Conservation (phyloP, 208 protist species). For the Tritrichomonas foetus region DNA sequence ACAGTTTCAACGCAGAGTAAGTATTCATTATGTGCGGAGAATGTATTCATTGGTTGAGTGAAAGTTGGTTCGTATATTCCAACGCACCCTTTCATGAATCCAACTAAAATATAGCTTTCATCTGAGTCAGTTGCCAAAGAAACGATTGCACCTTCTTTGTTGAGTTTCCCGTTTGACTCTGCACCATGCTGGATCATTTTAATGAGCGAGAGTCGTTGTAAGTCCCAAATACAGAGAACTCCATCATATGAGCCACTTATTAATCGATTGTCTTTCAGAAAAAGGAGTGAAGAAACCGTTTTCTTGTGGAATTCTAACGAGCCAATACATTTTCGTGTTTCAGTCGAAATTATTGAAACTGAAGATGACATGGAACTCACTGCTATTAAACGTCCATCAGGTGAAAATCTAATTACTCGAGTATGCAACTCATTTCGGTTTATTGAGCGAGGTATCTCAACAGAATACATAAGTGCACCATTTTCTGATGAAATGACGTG, state of each 20-base stretch:
- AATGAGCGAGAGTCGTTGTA: background rate
- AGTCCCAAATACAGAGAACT: background rate
- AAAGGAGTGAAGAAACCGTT: background rate
- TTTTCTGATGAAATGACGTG: background rate
- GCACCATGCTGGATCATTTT: background rate
- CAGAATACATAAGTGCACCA: background rate
- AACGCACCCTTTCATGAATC: background rate
- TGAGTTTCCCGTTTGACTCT: background rate
- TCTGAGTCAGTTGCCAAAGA: background rate
- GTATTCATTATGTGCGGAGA: background rate
- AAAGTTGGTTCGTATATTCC: background rate
- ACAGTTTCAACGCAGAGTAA: background rate
- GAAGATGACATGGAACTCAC: background rate
- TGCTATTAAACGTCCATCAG: slow-evolving; percentile 25
- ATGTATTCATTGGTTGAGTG: background rate
- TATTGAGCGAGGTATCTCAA: background rate
- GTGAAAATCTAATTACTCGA: slow-evolving; percentile 10
- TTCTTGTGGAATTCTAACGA: background rate
- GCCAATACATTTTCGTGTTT: background rate
- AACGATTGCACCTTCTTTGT: background rate
- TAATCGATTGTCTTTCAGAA: background rate
- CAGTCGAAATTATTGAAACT: background rate
- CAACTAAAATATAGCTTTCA: background rate
- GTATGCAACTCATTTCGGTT: background rate
- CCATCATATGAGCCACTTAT: background rate